Evolutionary conservation across 1,139 yeast genomes (phyloP), one percentile per base, ranked within the genome.

Genomic region (Pichia cactophila): DNA sequence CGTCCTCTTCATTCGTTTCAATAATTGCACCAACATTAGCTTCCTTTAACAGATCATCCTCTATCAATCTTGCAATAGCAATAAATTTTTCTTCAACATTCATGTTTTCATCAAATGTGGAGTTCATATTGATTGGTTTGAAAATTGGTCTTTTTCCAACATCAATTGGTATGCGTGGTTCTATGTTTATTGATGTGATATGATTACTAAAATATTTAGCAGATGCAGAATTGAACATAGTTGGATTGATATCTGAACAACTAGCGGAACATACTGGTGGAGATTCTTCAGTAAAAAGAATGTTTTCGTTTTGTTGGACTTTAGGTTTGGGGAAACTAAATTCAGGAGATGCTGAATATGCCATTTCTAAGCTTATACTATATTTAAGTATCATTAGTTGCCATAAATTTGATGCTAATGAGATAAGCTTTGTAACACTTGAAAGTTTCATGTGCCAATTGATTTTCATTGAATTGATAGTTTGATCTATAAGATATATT

Each of bases 191-290:
- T 3, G 35, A 10, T 31, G 14, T 12, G 3, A 12, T 5, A 14
- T 31, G n/a, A 4, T 1, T 5, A 14, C 14, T 31, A 12, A 31
- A 31, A 14, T 31, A 37, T 14, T 14, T 31, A 14, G 35, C 6
- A 31, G n/a, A 31, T 2, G 50, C 51, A 11, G 67, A 63, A 40
- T 67, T 58, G 58, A 66, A 62, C 11, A 68, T 60, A 50, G 69
- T 58, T 48, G 72, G 70, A 0, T 70, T 69, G 43, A 68, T 61
- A 48, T 67, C 70, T 0, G 69, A 59, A 53, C 71, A 52, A 31
- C 26, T 49, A 10, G 48, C 49, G 5, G 45, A 42, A 28, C 41
- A 39, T 29, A 49, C n/a, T n/a, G 23, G 5, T 8, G 26, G 26
- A 8, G 12, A 17, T n/a, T 3, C 26, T 7, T 38, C 28, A 9